Base-by-base conservation (phyloP, 2,329 filamentous ascomycete species). In the Neonectria ditissima region DNA sequence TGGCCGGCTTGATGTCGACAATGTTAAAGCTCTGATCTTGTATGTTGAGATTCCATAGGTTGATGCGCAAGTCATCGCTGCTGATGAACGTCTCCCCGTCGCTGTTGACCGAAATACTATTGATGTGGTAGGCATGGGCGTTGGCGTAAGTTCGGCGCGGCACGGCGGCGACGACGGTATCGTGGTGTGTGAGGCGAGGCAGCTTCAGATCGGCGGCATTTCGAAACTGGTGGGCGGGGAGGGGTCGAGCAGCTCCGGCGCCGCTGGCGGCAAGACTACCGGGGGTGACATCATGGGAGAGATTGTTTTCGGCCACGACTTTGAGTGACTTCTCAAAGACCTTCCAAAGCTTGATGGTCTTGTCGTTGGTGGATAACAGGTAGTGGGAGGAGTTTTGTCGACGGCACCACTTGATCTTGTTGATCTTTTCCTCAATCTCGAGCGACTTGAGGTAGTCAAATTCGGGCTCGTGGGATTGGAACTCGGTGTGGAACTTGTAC, bases 1-100 rank as follows among this genome's bases (percentile, higher is more conserved):
- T 99, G 43, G 96, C 96, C 9, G 96, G 96, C 81, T 99, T 99
- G 85, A 99, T 99, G 79, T 99, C 96, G 66, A 99, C 96, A 77
- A 99, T 99, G 82, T 99, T 99, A 87, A 99, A 99, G 83, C 96
- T 98, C 82, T 98, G 95, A 74, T 98, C 95, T 79, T 99, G 96
- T 68, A 99, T 99, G 81, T 98, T 98, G 73, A 98, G 85, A 78
- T 99, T 98, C 96, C 96, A 99, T 60, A 99, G 85, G 80, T 99
- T 99, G 85, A 99, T 97, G 67, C 96, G 91, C 68, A 99, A 84
- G 78, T 99, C 96, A 78, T 99, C 96, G 78, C 94, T 97, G 83
- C 94, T 97, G 82, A 99, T 97, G 81, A 98, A 99, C 0, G 96
- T 99, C 84, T 99, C 96, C 61, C 95, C 96, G 79, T 99, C 96